phyloP scores from a whole-genome alignment of 768 basidiomycete genomes.

The Daedaleopsis nitida region DNA sequence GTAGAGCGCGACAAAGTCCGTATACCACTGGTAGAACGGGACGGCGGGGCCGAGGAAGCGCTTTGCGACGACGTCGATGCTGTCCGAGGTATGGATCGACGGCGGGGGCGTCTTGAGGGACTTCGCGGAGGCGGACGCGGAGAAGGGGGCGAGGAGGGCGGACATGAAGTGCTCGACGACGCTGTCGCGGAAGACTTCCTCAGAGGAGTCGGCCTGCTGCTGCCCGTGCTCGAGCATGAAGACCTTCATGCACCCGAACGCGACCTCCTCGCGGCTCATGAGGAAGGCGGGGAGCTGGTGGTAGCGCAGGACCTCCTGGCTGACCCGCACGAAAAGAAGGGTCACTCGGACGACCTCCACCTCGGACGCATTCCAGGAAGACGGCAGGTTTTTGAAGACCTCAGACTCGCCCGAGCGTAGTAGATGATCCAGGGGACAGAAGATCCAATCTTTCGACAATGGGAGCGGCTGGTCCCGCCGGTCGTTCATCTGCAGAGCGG shows the following conservation, averaged over 20 bases:
- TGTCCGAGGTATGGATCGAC: constrained; percentile 24
- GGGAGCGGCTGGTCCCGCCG: constrained; percentile 41
- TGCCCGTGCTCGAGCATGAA: constrained; percentile 96
- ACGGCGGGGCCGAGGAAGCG: constrained; percentile 64
- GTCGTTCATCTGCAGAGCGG: constrained; percentile 5
- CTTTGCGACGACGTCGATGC: constrained; percentile 56
- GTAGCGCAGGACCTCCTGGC: constrained; percentile 45
- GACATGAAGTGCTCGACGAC: constrained; percentile 62
- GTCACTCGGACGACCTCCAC: constrained; percentile 72
- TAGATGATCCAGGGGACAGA: constrained; percentile 73
- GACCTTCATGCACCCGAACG: constrained; percentile 87
- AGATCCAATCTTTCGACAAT: constrained; percentile 63
- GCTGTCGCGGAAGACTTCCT: constrained; percentile 82
- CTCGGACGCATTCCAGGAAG: constrained; percentile 79
- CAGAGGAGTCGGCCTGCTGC: constrained; percentile 32
- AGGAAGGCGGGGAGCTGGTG: constrained; percentile 45
- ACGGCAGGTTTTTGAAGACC: constrained; percentile 69
- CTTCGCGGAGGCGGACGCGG: constrained; percentile 31
- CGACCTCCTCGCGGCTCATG: constrained; percentile 54
- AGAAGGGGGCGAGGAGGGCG: constrained; percentile 58
- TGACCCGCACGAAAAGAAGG: constrained; percentile 58
- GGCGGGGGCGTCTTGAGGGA: constrained; percentile 20
- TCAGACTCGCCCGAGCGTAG: constrained; percentile 74
- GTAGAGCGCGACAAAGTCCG: constrained; percentile 89
- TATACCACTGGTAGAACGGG: constrained; percentile 94